phyloP scores from a whole-genome alignment of 352 stramenopile species.

The Phytopythium boreale region DNA sequence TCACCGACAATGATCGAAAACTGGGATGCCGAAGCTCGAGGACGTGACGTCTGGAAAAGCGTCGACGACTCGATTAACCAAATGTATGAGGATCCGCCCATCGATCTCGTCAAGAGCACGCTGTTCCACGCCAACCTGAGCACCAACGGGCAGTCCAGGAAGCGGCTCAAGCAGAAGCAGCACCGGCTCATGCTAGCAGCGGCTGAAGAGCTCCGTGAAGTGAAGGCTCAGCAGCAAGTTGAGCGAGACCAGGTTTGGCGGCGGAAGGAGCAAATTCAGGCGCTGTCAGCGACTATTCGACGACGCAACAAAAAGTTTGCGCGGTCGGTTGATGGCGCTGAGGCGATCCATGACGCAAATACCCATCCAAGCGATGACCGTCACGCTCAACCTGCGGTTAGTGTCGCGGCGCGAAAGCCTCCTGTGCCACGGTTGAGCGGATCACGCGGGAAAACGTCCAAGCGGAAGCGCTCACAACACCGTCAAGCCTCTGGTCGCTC shows the following conservation, averaged over 20 bases:
- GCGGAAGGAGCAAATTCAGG: conserved; percentile 38
- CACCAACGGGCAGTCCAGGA: background rate
- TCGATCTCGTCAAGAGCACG: conserved; percentile 44
- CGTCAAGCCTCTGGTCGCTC: background rate
- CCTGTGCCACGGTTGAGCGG: conserved; percentile 52
- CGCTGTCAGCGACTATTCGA: conserved; percentile 57
- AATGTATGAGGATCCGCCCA: conserved; percentile 53
- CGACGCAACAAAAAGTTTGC: conserved; percentile 38
- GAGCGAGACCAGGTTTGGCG: conserved; percentile 26
- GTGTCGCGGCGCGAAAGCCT: conserved; percentile 30
- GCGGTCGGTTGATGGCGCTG: background rate
- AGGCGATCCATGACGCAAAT: background rate
- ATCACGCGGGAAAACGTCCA: conserved; percentile 1
- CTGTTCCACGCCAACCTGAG: conserved; percentile 26
- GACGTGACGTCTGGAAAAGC: background rate
- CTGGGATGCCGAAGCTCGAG: background rate
- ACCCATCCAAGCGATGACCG: no score
- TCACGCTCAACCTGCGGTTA: background rate
- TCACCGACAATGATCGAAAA: background rate
- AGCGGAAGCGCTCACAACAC: background rate
- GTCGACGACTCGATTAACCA: conserved; percentile 55
- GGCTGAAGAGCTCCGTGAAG: conserved; percentile 37
- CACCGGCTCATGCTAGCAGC: conserved; percentile 39
- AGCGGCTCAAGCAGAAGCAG: conserved; percentile 10
- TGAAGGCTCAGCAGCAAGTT: conserved; percentile 18